Evolutionary conservation across 495 filamentous ascomycete genomes (phyloP).

Genomic region (Lepidopterella palustris): DNA sequence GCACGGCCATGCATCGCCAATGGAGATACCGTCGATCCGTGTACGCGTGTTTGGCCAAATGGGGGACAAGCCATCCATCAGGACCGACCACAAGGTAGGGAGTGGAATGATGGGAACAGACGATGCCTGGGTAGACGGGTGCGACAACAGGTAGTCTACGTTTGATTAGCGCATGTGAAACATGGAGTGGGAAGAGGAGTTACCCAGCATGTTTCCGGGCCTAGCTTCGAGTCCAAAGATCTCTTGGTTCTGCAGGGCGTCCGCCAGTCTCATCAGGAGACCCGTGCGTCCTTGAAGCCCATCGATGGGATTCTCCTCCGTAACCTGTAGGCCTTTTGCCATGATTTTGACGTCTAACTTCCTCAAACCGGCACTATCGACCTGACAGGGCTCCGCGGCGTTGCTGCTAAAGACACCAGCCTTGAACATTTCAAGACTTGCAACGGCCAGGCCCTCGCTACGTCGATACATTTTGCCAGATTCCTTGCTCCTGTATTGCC

Average conservation of each 20-base stretch:
- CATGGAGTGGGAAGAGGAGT: slow-evolving; percentile 22
- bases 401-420: slow-evolving; percentile 86
- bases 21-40: slow-evolving; percentile 75
- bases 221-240: slow-evolving; percentile 80
- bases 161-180: slow-evolving; percentile 13
- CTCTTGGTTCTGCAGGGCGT: slow-evolving; percentile 72
- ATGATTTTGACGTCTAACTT: slow-evolving; percentile 67
- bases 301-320: slow-evolving; percentile 71
- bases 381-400: slow-evolving; percentile 71
- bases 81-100: slow-evolving; percentile 83
- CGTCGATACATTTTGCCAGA: slow-evolving; percentile 77
- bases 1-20: slow-evolving; percentile 94
- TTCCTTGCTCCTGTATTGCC: slow-evolving; percentile 87
- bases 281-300: slow-evolving; percentile 82
- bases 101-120: slow-evolving; percentile 81
- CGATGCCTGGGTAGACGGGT: slow-evolving; percentile 78
- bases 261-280: slow-evolving; percentile 67
- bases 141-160: slow-evolving; percentile 84
- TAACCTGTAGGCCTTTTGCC: slow-evolving; percentile 76
- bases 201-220: slow-evolving; percentile 94
- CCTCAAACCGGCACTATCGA: slow-evolving; percentile 75
- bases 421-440: slow-evolving; percentile 97
- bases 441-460: slow-evolving; percentile 89
- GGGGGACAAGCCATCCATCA: slow-evolving; percentile 78
- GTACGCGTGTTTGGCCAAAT: slow-evolving; percentile 92